These are phyloP conservation scores for Cornus controversa DNA, from an alignment of 148 eudicot genomes.

Conservation along the genomic window DNA sequence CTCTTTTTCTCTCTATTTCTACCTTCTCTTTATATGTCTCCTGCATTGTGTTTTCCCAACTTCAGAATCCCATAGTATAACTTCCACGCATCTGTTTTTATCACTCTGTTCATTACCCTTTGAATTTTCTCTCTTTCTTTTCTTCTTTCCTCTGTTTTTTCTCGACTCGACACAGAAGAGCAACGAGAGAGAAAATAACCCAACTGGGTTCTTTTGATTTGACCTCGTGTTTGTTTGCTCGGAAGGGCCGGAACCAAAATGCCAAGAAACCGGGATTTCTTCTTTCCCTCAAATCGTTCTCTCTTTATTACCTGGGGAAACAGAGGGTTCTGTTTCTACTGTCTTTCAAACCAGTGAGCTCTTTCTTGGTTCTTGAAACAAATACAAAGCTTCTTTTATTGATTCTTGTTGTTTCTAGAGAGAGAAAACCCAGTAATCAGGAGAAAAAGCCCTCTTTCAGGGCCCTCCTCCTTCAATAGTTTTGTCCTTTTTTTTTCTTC, in stretches of 20 bases:
- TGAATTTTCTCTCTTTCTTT: constrained; percentile 21
- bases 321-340: constrained; percentile 12
- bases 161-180: neutral
- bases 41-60: constrained; percentile 54
- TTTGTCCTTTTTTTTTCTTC: neutral
- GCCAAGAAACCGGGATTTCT: constrained; percentile 16
- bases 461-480: neutral
- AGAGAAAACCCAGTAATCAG: neutral
- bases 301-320: constrained; percentile 17
- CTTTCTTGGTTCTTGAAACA: neutral
- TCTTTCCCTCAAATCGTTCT: constrained; percentile 15
- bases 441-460: neutral
- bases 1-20: constrained; percentile 19
- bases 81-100: constrained; percentile 15
- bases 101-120: constrained; percentile 15
- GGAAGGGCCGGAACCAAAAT: constrained; percentile 13
- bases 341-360: neutral
- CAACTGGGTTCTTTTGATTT: constrained; percentile 42
- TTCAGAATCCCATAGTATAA: constrained; percentile 37
- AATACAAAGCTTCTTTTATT: neutral
- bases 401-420: neutral
- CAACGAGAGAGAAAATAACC: neutral
- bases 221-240: constrained; percentile 27
- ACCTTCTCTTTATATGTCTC: constrained; percentile 14
- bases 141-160: constrained; percentile 14